A percentile compares a stretch with the other conserved stretches of the same genome.
Evolutionary conservation across 2,329 filamentous ascomycete genomes (phyloP).

Genomic region (Calonectria multiphialidica): DNA sequence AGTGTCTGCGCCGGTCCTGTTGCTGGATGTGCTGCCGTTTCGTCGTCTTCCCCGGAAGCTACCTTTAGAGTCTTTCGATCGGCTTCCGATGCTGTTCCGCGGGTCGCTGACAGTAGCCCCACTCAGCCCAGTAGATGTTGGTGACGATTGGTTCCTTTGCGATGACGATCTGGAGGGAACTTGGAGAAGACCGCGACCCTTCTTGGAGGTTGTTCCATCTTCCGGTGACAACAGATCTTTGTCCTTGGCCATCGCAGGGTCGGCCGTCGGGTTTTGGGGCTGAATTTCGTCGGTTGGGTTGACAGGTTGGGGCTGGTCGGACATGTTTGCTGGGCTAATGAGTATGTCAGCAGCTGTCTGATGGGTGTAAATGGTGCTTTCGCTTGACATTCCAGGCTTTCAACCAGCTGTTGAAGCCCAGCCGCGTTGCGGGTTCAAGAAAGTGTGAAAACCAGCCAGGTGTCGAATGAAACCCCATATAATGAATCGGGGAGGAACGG

Average conservation of each 20-base stretch:
- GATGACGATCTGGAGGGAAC: constrained; percentile 74
- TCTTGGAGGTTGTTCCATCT: constrained; percentile 58
- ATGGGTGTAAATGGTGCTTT: constrained; percentile 1
- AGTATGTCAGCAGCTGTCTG: constrained; percentile 33
- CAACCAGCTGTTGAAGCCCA: background rate
- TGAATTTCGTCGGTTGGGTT: constrained; percentile 48
- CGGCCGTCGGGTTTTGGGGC: constrained; percentile 48
- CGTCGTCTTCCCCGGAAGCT: constrained; percentile 73
- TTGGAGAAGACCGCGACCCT: constrained; percentile 65
- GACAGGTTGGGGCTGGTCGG: constrained; percentile 45
- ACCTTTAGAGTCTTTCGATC: constrained; percentile 74
- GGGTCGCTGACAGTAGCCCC: constrained; percentile 70
- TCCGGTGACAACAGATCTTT: constrained; percentile 56
- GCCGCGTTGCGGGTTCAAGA: background rate
- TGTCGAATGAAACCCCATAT: background rate
- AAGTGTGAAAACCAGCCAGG: background rate
- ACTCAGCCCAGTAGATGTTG: constrained; percentile 70
- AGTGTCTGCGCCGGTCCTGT: constrained; percentile 67
- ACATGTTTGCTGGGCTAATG: constrained; percentile 47
- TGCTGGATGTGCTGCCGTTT: constrained; percentile 77
- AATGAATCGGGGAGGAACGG: background rate
- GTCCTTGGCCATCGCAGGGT: constrained; percentile 57
- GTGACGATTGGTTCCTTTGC: constrained; percentile 68
- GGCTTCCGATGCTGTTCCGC: constrained; percentile 71
- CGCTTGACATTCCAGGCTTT: constrained; percentile 19